phyloP scores from a whole-genome alignment of 495 filamentous ascomycete genomes.

The Trichoderma parareesei region DNA sequence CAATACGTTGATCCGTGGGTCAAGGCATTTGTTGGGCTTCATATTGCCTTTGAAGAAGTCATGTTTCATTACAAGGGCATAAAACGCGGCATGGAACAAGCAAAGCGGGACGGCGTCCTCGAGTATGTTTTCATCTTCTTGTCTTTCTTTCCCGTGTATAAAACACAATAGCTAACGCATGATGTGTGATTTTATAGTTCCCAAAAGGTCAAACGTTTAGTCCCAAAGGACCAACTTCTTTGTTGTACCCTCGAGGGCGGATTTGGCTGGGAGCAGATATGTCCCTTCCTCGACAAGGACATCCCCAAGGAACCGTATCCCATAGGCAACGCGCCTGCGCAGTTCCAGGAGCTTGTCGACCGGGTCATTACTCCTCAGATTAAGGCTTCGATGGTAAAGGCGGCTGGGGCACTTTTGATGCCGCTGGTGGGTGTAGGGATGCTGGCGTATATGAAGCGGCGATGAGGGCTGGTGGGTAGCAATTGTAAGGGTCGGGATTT shows the following conservation, averaged over 20 bases:
- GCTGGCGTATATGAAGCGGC: not conserved
- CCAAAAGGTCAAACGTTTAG: slow-evolving; percentile 13
- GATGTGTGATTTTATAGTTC: slow-evolving; percentile 6
- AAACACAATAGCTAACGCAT: not conserved
- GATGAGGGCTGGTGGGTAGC: not conserved
- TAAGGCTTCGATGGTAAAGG: not conserved
- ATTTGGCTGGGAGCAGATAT: slow-evolving; percentile 27
- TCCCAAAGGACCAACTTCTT: slow-evolving; percentile 16
- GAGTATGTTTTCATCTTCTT: not conserved
- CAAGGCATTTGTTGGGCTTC: slow-evolving; percentile 14
- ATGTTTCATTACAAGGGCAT: slow-evolving; percentile 14
- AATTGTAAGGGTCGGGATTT: too few species aligned
- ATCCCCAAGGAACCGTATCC: slow-evolving; percentile 23
- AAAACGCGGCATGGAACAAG: slow-evolving; percentile 5
- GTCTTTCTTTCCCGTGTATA: not conserved
- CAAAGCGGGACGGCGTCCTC: slow-evolving; percentile 9
- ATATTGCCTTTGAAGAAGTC: slow-evolving; percentile 11
- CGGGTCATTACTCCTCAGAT: not conserved
- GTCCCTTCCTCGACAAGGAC: slow-evolving; percentile 23
- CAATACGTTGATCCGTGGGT: slow-evolving; percentile 15
- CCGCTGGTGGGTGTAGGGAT: not conserved
- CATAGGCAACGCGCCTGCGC: slow-evolving; percentile 19
- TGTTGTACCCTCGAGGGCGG: slow-evolving; percentile 21
- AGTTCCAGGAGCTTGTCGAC: slow-evolving; percentile 13
- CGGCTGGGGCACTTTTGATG: not conserved